Base-by-base conservation (phyloP, 1,284 basidiomycete species). In the Boletus chippewaensis region DNA sequence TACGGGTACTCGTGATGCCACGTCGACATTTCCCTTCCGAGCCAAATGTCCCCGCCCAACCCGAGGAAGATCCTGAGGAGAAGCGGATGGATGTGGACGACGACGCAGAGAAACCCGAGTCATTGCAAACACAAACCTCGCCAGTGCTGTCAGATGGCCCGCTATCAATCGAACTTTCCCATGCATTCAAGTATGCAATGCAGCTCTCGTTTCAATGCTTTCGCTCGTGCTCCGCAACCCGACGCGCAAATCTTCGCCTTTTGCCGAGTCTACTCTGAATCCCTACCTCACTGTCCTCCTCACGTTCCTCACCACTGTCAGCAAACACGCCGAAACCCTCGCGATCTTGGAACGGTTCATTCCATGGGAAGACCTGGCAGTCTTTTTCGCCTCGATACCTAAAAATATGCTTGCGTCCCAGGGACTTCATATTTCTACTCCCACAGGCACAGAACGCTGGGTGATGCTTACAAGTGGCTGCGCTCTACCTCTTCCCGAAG, bases 241-340 rank as follows among this genome's bases (percentile, higher is more conserved):
- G 18, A 18, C 18, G 18, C 18, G 18, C 18, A 18, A 18, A 18
- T 18, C 18, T 18, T 18, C 18, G 18, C 18, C 18, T 18, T 18
- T 18, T 18, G 18, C 18, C 18, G 18, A 18, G 18, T 18, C 18
- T 18, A 18, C 18, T 18, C 18, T 18, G 18, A 18, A 18, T 18
- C 18, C 18, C 18, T 18, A 18, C 18, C 18, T 18, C 18, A 18
- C 18, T 18, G 18, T 18, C 55, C 65, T 96, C 41, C 76, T 96
- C 40, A 97, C 95, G 0, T 97, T 97, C 74, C 73, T 98, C 13
- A 74, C 84, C 0, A 92, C 90, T 0, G 66, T 92, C 31, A 70
- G 84, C 51, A 85, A 85, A 57, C 80, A 90, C 51, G 63, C 79
- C 0, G 71, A 76, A 6, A 80, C 82, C 0, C 76, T 84, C 26